Conservation (phyloP, 2,329 filamentous ascomycete genomes). For the Botrytis paeoniae region DNA sequence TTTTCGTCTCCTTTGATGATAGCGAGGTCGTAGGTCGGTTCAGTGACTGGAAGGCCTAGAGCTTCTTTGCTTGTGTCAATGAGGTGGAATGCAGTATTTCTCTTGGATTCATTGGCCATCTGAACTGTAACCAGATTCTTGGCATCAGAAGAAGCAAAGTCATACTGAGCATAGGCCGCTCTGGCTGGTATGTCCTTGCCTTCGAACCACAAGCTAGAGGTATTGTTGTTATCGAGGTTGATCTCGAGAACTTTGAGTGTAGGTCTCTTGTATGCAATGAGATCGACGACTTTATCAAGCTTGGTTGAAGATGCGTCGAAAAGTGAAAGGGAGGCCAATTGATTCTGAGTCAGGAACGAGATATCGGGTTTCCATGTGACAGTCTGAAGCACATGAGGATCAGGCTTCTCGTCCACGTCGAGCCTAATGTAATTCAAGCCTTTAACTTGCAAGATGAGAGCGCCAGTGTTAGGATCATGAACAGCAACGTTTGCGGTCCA, state of each 20-base stretch:
- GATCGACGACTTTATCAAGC: constrained; percentile 35
- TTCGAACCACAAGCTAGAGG: constrained; percentile 35
- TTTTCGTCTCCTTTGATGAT: background rate
- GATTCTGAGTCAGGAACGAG: constrained; percentile 22
- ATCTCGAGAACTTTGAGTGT: constrained; percentile 38
- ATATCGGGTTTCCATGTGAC: constrained; percentile 33
- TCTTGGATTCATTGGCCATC: constrained; percentile 4
- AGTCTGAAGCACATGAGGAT: constrained; percentile 7
- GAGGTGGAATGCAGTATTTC: constrained; percentile 4
- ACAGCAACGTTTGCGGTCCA: constrained; percentile 19
- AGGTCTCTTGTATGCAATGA: constrained; percentile 40
- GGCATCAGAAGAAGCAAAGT: background rate
- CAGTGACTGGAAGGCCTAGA: background rate
- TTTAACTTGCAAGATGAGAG: constrained; percentile 27
- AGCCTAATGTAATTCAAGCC: constrained; percentile 26
- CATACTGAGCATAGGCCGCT: constrained; percentile 1
- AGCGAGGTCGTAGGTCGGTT: background rate
- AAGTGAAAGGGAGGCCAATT: background rate
- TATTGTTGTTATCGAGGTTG: constrained; percentile 25
- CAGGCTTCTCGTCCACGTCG: background rate
- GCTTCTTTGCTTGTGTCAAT: background rate
- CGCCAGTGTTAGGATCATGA: constrained; percentile 24
- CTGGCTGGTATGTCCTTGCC: background rate
- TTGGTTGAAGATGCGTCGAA: constrained; percentile 2
- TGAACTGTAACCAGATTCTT: background rate